A percentile compares a stretch with the other conserved stretches of the same genome.
phyloP scores from a whole-genome alignment of 139 green algal species.

The Closterium sp. region DNA sequence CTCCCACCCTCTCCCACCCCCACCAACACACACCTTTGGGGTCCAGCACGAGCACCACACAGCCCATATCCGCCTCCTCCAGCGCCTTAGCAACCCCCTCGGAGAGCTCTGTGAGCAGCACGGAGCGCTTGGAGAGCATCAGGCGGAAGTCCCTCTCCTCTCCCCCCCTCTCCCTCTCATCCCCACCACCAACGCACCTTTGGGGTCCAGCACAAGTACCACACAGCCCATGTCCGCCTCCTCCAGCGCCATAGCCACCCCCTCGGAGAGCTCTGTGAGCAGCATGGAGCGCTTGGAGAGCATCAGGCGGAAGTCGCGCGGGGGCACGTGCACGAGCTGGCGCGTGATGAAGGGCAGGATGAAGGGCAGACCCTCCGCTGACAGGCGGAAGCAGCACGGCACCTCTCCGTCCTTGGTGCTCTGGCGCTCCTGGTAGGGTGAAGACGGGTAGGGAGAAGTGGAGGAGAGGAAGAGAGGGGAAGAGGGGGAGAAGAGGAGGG shows the following conservation, averaged over 20 bases:
- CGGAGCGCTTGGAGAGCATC: neutral
- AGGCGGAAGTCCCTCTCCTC: conserved; percentile 3
- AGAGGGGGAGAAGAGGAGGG: neutral
- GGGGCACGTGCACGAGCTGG: conserved; percentile 38
- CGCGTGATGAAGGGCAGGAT: conserved; percentile 41
- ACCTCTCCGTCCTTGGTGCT: conserved; percentile 14
- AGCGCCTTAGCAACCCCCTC: neutral
- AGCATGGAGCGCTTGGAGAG: conserved; percentile 4
- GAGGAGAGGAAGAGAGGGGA: neutral
- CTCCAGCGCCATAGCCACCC: neutral
- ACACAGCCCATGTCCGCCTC: conserved; percentile 11
- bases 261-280: neutral
- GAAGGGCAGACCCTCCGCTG: conserved; percentile 30
- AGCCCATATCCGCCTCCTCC: neutral
- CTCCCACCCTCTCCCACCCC: too few species aligned
- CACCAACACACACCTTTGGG: too few species aligned
- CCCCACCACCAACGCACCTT: neutral
- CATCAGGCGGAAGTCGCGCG: conserved; percentile 27
- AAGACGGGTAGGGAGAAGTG: neutral
- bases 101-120: neutral
- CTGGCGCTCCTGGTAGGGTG: conserved; percentile 34
- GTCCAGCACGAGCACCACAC: conserved; percentile 7
- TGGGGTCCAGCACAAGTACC: neutral
- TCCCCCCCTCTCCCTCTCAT: too few species aligned
- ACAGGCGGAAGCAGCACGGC: conserved; percentile 30